Base-by-base conservation (phyloP, 352 stramenopile genomes). In the Blastocystis sp. region DNA sequence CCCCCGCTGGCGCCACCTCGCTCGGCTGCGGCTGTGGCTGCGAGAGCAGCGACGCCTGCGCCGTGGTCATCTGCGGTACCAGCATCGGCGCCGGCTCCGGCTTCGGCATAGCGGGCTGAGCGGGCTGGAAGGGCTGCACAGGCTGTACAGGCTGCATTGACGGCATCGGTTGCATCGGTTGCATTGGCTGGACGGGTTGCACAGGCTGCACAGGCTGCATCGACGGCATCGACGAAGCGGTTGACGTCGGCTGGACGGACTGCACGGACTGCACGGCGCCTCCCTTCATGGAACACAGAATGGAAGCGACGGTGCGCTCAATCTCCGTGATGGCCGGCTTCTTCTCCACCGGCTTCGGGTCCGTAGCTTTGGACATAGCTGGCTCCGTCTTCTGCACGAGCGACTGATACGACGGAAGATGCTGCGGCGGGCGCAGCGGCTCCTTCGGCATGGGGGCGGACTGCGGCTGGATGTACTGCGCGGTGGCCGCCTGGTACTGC, bases 201-300 rank as follows among this genome's bases (percentile, higher is more conserved):
- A 65, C 60, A 33, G 60, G 9, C 65, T 76, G 65, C 65, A 24
- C 65, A 45, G 24, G 39, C 39, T 33, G n/a, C 4, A n/a, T 13
- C 0, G 33, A 33, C 13, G 19, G 67, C 4, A 31, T 16, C 50
- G 31, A 41, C 31, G 39, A 31, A 50, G 6, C 35, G 13, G 31
- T 74, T 37, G 9, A 24, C 6, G 60, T 10, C 60, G 63, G 29
- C 31, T 45, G 19, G 29, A 24, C 19, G 9, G 31, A 74, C 24
- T 33, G 31, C 21, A 31, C 12, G 63, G 35, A 13, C 24, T 35
- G n/a, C 6, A 12, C 41, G 21, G n/a, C 16, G n/a, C n/a, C n/a
- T n/a, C n/a, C n/a, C 29, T 63, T 62, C 74, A 85, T 85, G 59
- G 26, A 16, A 0, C 74, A 85, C 13, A 85, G 74, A 69, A 85